These are phyloP conservation scores for Delonix regia DNA, from an alignment of 306 rosid genomes.

Conservation along the genomic window DNA sequence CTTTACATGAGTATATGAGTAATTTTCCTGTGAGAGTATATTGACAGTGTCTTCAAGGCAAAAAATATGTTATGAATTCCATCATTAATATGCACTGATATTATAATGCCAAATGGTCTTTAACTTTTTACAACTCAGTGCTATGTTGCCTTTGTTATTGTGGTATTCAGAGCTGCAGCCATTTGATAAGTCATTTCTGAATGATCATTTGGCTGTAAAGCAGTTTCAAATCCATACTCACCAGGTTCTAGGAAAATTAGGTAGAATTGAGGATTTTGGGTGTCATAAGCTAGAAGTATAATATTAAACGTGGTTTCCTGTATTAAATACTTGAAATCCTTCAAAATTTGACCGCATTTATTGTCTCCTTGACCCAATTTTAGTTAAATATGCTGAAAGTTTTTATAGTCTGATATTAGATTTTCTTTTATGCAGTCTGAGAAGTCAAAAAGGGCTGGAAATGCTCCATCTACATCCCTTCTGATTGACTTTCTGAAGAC, in stretches of 20 bases:
- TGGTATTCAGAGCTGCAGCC: slow-evolving; percentile 12
- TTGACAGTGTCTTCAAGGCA: slow-evolving; percentile 3
- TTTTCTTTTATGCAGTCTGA: slow-evolving; percentile 62
- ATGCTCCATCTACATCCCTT: slow-evolving; percentile 68
- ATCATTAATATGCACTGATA: slow-evolving; percentile 18
- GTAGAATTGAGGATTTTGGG: background rate
- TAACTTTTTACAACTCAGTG: background rate
- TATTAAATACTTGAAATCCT: slow-evolving; percentile 3
- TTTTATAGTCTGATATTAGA: slow-evolving; percentile 9
- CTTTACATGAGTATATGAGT: slow-evolving; percentile 7
- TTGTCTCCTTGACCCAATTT: slow-evolving; percentile 7
- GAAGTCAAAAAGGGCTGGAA: slow-evolving; percentile 87
- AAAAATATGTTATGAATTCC: slow-evolving; percentile 6
- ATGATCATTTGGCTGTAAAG: background rate
- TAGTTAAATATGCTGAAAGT: slow-evolving; percentile 14
- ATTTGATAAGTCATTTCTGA: slow-evolving; percentile 13
- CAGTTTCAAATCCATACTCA: slow-evolving; percentile 13
- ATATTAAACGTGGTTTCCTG: slow-evolving; percentile 29
- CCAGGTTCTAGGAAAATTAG: slow-evolving; percentile 10
- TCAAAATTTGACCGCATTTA: slow-evolving; percentile 24
- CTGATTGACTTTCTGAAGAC: slow-evolving; percentile 68
- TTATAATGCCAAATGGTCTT: slow-evolving; percentile 21
- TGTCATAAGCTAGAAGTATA: background rate
- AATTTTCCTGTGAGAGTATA: slow-evolving; percentile 7
- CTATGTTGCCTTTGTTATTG: slow-evolving; percentile 9